Evolutionary conservation across 2,329 filamentous ascomycete species (phyloP), one percentile per base, ranked within the genome.

Genomic region (Aphanocladium album): DNA sequence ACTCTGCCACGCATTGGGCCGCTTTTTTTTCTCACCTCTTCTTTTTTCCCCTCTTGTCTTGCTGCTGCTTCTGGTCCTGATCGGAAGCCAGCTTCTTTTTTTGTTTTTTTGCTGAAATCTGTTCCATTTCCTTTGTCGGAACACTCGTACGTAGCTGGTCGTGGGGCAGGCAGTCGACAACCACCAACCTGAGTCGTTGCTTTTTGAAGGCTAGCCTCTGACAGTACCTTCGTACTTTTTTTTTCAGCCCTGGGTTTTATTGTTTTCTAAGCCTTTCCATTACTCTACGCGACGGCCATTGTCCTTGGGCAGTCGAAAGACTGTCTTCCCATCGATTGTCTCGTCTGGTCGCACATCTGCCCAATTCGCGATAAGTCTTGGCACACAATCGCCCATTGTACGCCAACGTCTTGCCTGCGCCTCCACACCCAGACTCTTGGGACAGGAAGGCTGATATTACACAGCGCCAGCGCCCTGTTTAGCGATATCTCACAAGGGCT

Each of bases 131-230:
- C 9, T 30, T 30, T 30, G 30, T 30, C 30, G 30, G 30, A 30
- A 30, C 30, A 30, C 5, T 30, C 5, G 30, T 30, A 30, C 30
- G 30, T 30, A 30, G 30, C 30, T 9, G 30, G 5, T 30, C 30
- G 30, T 30, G 30, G 30, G 30, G 30, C 30, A 30, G 30, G 30
- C 30, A 5, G 30, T 30, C 30, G 30, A 41, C 21, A 41, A n/a
- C 23, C 11, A 21, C 39, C 17, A 16, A 19, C 16, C n/a, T 45
- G 39, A 8, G 27, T 56, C 41, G 53, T 33, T 56, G 11, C 53
- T 56, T 45, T 30, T 57, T 57, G 9, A 39, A 57, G 54, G 30
- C 54, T 57, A 57, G 54, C 54, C 54, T 57, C 43, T 27, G n/a
- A 43, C 25, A 43, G 25, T 33, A 33, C 39, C 8, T 33, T 21